Conservation (phyloP, 352 stramenopile genomes). For the Thraustochytrium sp. region DNA sequence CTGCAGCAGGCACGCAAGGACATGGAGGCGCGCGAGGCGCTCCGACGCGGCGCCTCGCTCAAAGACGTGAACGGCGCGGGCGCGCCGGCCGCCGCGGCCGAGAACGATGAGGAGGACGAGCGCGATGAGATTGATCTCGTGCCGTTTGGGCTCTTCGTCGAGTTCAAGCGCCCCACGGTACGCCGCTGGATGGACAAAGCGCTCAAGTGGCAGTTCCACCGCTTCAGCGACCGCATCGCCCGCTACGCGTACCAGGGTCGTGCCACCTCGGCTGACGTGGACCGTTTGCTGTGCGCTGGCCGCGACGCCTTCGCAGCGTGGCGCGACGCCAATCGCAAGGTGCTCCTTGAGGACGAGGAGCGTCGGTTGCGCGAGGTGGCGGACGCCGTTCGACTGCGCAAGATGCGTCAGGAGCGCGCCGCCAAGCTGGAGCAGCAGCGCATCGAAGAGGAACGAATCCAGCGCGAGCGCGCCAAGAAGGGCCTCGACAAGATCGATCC, state of each 20-base stretch:
- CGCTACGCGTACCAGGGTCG: neutral
- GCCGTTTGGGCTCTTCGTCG: neutral
- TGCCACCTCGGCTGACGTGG: neutral
- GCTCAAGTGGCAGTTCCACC: neutral
- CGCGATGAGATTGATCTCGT: neutral
- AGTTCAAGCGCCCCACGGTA: neutral
- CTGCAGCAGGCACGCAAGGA: neutral
- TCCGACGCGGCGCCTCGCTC: neutral
- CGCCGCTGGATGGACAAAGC: neutral
- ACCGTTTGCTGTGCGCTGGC: neutral
- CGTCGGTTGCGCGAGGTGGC: neutral
- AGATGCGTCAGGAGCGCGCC: neutral
- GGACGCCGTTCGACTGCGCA: constrained; percentile 5
- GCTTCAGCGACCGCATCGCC: neutral
- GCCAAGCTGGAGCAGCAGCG: constrained; percentile 8
- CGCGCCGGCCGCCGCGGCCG: neutral
- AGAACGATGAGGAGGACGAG: neutral
- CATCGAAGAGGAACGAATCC: neutral
- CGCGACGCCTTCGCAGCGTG: neutral
- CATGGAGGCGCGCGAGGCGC: neutral
- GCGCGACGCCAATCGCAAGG: neutral
- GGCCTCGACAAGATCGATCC: constrained; percentile 30
- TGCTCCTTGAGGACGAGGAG: neutral
- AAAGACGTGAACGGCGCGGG: neutral
- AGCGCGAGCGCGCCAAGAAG: neutral